Evolutionary conservation across 371 early-diverging fungal species (phyloP), one percentile per base, ranked within the genome.

Genomic region (Mucor saturninus): DNA sequence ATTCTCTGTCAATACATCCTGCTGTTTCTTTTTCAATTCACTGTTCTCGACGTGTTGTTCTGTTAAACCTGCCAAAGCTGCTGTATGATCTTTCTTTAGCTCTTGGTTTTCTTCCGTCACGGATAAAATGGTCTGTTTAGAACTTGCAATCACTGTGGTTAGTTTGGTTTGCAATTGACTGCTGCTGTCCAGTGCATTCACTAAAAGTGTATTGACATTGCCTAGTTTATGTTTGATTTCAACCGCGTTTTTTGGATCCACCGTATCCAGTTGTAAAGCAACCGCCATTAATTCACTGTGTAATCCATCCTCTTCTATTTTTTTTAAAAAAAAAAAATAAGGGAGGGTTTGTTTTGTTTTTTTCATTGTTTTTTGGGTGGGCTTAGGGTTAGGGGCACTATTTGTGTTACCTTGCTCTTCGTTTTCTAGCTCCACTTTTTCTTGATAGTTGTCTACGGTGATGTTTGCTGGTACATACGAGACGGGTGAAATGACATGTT

Each of bases 251-350:
- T 26, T 54, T 6, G 68, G 59, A 30, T 61, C 39, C 3, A 59
- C 39, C 6, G 51, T 26, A 8, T 62, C 37, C 10, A 67, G 38
- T 49, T 59, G 59, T 9, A 59, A 13, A 40, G 59, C 37, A 11
- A 67, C 62, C 9, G 26, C 15, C 11, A 57, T 29, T 35, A 67
- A n/a, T 59, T 58, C 63, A 31, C 49, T n/a, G 39, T 62, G 49
- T 13, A 67, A 21, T 45, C 50, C 31, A 39, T 43, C 29, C 10
- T 35, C 15, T 29, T 7, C 26, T 29, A 51, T 51, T 29, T 13
- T 31, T 3, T 6, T 3, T 4, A 2, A 0, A 46, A n/a, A 21
- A 46, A 46, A 6, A 46, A 46, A 46, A n/a, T 4, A 46, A 26
- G 26, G 26, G n/a, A 21, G 7, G 7, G n/a, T 46, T 53, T 53